phyloP scores from a whole-genome alignment of 495 filamentous ascomycete genomes.

The Aspergillus carlsbadensis region DNA sequence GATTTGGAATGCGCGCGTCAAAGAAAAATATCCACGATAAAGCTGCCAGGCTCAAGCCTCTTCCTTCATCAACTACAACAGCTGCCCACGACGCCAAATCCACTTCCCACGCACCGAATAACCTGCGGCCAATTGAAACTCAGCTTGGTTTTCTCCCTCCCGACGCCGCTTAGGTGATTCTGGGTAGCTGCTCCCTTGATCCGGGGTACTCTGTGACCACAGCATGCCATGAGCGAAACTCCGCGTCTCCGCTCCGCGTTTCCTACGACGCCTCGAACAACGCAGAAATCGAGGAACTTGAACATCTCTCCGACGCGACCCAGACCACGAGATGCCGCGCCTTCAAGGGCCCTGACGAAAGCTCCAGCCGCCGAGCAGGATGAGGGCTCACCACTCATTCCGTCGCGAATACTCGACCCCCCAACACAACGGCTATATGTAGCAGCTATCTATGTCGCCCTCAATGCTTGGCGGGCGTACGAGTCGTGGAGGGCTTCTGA shows the following conservation, averaged over 20 bases:
- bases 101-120: background rate
- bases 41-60: background rate
- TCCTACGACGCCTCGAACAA: conserved; percentile 60
- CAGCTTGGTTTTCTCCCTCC: background rate
- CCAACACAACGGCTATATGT: conserved; percentile 87
- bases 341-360: conserved; percentile 28
- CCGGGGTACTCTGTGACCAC: conserved; percentile 26
- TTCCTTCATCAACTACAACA: background rate
- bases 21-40: conserved; percentile 6
- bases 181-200: background rate
- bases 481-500: conserved; percentile 79
- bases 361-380: conserved; percentile 22
- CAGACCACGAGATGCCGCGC: conserved; percentile 25
- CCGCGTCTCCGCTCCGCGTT: conserved; percentile 71
- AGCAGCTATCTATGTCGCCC: conserved; percentile 65
- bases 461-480: conserved; percentile 79
- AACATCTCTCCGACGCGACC: conserved; percentile 34
- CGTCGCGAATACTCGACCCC: conserved; percentile 72
- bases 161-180: background rate
- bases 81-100: background rate
- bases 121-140: background rate
- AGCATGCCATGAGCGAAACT: conserved; percentile 72
- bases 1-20: conserved; percentile 9
- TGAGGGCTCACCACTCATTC: conserved; percentile 63
- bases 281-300: conserved; percentile 30